A percentile compares a stretch with the other conserved stretches of the same genome.
phyloP scores from a whole-genome alignment of 192 early-diverging fungal species.

The Allomyces macrogynus region DNA sequence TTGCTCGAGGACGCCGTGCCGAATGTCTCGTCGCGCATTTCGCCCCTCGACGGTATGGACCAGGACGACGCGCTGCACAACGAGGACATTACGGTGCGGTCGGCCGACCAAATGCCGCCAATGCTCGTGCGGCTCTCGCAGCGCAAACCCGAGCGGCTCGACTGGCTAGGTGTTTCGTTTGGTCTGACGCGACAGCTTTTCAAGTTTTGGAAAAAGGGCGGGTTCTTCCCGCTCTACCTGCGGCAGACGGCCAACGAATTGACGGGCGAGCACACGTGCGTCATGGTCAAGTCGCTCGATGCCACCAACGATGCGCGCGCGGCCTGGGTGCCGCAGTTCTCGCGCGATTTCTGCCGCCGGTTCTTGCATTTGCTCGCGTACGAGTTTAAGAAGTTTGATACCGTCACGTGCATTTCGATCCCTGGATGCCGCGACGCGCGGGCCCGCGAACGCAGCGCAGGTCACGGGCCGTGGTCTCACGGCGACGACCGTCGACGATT shows the following conservation, averaged over 20 bases:
- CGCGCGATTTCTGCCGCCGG: constrained; percentile 74
- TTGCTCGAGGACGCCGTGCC: constrained; percentile 33
- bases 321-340: constrained; percentile 69
- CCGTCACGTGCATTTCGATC: constrained; percentile 61
- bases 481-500: constrained; percentile 7
- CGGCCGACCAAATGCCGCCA: constrained; percentile 79
- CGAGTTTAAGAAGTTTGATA: constrained; percentile 65
- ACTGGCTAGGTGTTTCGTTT: constrained; percentile 92
- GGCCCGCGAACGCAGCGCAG: constrained; percentile 13
- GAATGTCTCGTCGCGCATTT: background rate
- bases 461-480: constrained; percentile 3
- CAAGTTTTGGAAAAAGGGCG: constrained; percentile 89
- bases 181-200: constrained; percentile 73
- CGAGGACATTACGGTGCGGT: constrained; percentile 65
- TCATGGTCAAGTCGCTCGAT: constrained; percentile 74
- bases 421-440: constrained; percentile 47
- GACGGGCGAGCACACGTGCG: constrained; percentile 94
- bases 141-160: constrained; percentile 50
- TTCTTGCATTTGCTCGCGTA: constrained; percentile 76
- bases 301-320: constrained; percentile 14
- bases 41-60: constrained; percentile 1
- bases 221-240: constrained; percentile 81
- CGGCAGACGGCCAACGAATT: constrained; percentile 92
- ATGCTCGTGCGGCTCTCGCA: constrained; percentile 70
- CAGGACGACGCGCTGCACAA: constrained; percentile 26